Conservation (phyloP, 495 filamentous ascomycete species). For the Talaromyces liani region DNA sequence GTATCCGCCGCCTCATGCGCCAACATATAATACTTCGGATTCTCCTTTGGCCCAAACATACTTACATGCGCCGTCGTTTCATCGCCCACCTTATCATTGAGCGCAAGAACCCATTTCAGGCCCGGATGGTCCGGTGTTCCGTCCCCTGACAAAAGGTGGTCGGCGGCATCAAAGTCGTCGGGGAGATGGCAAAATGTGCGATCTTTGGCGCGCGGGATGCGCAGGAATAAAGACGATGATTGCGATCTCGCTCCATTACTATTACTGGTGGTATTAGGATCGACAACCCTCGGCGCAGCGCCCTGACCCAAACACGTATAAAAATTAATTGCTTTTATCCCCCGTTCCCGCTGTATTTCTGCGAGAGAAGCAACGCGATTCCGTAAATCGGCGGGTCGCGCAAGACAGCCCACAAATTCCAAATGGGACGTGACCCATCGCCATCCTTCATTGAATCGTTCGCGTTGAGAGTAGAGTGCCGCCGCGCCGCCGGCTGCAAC, state of each 20-base stretch:
- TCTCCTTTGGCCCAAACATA: constrained; percentile 79
- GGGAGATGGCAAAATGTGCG: constrained; percentile 76
- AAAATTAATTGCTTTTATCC: constrained; percentile 68
- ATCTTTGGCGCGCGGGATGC: constrained; percentile 39
- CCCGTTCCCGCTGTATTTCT: constrained; percentile 43
- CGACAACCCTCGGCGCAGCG: constrained; percentile 22
- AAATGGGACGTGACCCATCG: constrained; percentile 84
- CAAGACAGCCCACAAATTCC: constrained; percentile 88
- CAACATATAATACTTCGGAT: constrained; percentile 69
- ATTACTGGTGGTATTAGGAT: too few relatives aligned
- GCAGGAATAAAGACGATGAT: constrained; percentile 6
- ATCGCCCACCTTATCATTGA: constrained; percentile 71
- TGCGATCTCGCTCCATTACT: not conserved
- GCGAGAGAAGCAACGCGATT: constrained; percentile 52
- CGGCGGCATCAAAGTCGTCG: constrained; percentile 34
- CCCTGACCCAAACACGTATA: constrained; percentile 75
- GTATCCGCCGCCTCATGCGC: constrained; percentile 57
- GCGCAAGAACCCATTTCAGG: constrained; percentile 53
- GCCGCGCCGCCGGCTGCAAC: constrained; percentile 83
- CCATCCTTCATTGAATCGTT: constrained; percentile 64
- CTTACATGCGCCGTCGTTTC: constrained; percentile 78
- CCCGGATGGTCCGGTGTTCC: constrained; percentile 18
- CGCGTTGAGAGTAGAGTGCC: constrained; percentile 76
- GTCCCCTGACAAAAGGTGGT: constrained; percentile 9
- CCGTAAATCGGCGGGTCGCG: constrained; percentile 67